These are phyloP conservation scores for Kurtzmaniella natalensis DNA, from an alignment of 1,139 yeast genomes.

Conservation along the genomic window DNA sequence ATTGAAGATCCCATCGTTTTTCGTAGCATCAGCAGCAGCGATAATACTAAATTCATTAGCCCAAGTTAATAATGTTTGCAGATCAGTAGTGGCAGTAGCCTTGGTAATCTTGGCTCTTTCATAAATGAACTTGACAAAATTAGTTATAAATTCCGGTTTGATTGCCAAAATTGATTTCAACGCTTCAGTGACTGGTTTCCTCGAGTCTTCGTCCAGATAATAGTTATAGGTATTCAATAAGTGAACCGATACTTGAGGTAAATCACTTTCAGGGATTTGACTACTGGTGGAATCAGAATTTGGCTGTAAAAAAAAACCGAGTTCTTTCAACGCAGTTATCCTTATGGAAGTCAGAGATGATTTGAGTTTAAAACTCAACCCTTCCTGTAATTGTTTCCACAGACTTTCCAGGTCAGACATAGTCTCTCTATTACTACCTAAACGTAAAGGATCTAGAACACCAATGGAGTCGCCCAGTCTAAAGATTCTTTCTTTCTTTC, in stretches of 20 bases:
- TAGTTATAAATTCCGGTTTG: conserved; percentile 28
- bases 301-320: conserved; percentile 12
- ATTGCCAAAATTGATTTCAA: conserved; percentile 29
- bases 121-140: conserved; percentile 33
- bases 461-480: too few relatives aligned
- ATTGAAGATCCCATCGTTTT: conserved; percentile 4
- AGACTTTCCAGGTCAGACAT: too few relatives aligned
- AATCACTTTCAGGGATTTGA: conserved; percentile 19
- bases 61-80: conserved; percentile 59
- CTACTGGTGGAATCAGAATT: too few relatives aligned
- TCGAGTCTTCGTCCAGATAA: conserved; percentile 48
- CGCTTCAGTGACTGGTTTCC: conserved; percentile 34
- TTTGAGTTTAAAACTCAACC: conserved; percentile 21
- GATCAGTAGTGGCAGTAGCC: conserved; percentile 49
- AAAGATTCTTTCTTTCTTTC: too few relatives aligned
- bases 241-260: conserved; percentile 17
- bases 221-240: conserved; percentile 45
- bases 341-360: conserved; percentile 33
- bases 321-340: conserved; percentile 22
- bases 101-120: conserved; percentile 27
- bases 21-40: too few relatives aligned
- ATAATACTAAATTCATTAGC: conserved; percentile 29
- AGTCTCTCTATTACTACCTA: too few relatives aligned
- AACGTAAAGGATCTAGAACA: too few relatives aligned
- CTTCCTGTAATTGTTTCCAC: conserved; percentile 24